These are phyloP conservation scores for Penicillium sp. DNA, from an alignment of 2,329 filamentous ascomycete genomes.

Conservation along the genomic window DNA sequence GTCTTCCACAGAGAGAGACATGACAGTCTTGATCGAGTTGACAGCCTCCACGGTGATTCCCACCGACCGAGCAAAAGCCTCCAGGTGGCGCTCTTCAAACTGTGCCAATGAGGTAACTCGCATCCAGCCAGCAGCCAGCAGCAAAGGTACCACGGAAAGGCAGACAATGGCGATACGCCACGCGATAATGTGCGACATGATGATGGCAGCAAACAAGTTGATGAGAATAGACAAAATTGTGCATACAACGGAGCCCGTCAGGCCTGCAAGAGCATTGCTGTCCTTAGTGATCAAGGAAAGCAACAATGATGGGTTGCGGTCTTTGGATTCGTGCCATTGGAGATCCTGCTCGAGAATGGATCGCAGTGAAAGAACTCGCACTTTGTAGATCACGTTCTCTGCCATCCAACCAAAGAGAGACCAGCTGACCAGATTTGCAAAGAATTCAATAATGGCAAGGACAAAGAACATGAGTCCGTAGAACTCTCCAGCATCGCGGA, in stretches of 20 bases:
- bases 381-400: conserved; percentile 64
- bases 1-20: conserved; percentile 52
- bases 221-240: conserved; percentile 68
- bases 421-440: conserved; percentile 62
- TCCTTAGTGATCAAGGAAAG: conserved; percentile 69
- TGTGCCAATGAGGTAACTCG: conserved; percentile 59
- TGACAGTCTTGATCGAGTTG: conserved; percentile 53
- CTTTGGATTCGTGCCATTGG: conserved; percentile 67
- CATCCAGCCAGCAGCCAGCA: conserved; percentile 68
- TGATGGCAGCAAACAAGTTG: conserved; percentile 67
- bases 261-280: conserved; percentile 64
- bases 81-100: conserved; percentile 56
- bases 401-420: conserved; percentile 58
- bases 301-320: conserved; percentile 60
- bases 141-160: conserved; percentile 65
- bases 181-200: conserved; percentile 67
- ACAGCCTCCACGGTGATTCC: conserved; percentile 53
- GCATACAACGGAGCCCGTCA: conserved; percentile 70
- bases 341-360: conserved; percentile 64
- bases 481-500: conserved; percentile 53
- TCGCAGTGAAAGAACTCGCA: conserved; percentile 63
- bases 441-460: conserved; percentile 59
- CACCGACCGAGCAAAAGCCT: conserved; percentile 52
- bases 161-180: conserved; percentile 77
- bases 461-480: conserved; percentile 62